A percentile compares a stretch with the other conserved stretches of the same genome.
Evolutionary conservation across 768 basidiomycete species (phyloP).

Genomic region (Leccinum incarnatum): DNA sequence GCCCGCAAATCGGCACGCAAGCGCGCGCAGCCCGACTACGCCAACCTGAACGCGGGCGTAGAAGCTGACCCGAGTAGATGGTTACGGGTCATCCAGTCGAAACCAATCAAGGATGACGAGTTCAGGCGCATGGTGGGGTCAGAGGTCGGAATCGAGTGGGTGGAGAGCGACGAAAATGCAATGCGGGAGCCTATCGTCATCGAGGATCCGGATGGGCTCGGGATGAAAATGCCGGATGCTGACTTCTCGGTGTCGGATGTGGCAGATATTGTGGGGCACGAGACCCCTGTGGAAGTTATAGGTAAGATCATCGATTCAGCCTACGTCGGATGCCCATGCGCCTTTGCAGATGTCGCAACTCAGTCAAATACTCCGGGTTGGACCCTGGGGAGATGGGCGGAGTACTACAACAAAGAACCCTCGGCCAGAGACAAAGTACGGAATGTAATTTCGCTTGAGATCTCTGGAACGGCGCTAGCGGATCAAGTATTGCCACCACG

Average conservation of each 20-base stretch:
- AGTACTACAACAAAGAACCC: constrained; percentile 72
- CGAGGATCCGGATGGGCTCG: constrained; percentile 73
- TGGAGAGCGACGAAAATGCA: constrained; percentile 67
- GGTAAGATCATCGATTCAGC: constrained; percentile 45
- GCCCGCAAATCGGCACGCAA: constrained; percentile 80
- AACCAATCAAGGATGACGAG: constrained; percentile 55
- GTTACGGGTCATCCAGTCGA: constrained; percentile 66
- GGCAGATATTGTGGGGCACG: constrained; percentile 72
- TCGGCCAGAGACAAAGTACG: constrained; percentile 78
- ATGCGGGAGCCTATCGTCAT: constrained; percentile 84
- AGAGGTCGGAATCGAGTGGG: constrained; percentile 71
- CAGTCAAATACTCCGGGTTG: constrained; percentile 85
- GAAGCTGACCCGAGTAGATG: constrained; percentile 63
- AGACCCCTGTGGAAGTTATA: constrained; percentile 86
- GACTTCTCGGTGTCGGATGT: constrained; percentile 79
- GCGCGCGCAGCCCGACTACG: constrained; percentile 73
- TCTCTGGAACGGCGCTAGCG: constrained; percentile 81
- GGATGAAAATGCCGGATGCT: constrained; percentile 82
- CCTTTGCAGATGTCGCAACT: constrained; percentile 70
- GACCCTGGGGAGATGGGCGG: constrained; percentile 89
- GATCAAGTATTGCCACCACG: constrained; percentile 79
- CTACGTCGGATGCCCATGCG: constrained; percentile 2
- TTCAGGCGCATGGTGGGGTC: constrained; percentile 68
- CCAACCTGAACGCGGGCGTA: constrained; percentile 64
- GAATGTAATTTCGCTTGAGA: constrained; percentile 95